Evolutionary conservation across 106 monocot species (phyloP).

Genomic region (Phalaenopsis equestris): DNA sequence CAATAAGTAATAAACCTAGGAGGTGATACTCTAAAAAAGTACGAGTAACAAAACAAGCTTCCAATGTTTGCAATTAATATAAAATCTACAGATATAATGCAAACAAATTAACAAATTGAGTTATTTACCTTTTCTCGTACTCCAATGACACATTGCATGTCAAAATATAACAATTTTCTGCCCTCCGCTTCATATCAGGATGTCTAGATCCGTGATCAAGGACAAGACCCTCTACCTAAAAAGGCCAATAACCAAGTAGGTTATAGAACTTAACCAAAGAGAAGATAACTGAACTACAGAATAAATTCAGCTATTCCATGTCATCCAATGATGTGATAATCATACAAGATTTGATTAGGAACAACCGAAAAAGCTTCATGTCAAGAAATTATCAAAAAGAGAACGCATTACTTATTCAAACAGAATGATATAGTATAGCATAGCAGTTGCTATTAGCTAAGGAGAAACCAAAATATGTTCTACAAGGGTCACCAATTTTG

Average conservation of each 20-base stretch:
- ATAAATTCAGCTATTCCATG: neutral
- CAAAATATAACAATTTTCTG: slow-evolving; percentile 88
- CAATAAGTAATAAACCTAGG: neutral
- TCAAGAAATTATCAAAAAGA: neutral
- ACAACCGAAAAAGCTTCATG: neutral
- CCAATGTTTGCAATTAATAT: neutral
- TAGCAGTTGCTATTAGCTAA: neutral
- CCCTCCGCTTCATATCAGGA: slow-evolving; percentile 94
- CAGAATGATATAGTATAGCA: neutral
- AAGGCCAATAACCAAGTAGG: neutral
- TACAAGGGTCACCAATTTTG: neutral
- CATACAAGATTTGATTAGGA: neutral
- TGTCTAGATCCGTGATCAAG: slow-evolving; percentile 98
- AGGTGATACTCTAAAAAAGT: neutral
- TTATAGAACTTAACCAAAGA: neutral
- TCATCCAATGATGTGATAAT: neutral
- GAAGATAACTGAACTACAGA: neutral
- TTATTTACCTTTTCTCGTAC: slow-evolving; percentile 86
- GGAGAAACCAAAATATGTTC: neutral
- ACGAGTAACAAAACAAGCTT: neutral
- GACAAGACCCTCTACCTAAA: slow-evolving; percentile 92
- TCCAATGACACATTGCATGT: slow-evolving; percentile 97
- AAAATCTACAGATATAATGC: neutral
- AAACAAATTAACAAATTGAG: neutral
- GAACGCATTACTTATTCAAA: neutral